Evolutionary conservation across 108 stramenopile genomes (phyloP).

Genomic region (Skeletonema grethae): DNA sequence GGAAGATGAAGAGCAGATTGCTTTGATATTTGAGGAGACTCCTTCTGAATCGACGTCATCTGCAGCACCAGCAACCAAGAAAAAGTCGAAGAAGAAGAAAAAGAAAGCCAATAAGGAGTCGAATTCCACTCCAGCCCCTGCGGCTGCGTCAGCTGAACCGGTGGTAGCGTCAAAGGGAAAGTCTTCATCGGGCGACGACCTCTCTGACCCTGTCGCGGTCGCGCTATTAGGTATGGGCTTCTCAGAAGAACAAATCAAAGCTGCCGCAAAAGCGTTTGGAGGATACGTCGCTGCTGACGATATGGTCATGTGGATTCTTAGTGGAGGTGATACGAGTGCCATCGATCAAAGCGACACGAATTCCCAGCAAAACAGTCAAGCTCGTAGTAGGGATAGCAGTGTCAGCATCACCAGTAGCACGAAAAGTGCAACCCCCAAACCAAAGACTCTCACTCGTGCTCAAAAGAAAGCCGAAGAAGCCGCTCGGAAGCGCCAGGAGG

Average conservation of each 20-base stretch:
- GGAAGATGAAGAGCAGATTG: conserved; percentile 15
- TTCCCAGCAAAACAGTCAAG: background rate
- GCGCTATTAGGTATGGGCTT: conserved; percentile 87
- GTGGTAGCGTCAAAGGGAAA: conserved; percentile 9
- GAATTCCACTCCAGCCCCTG: conserved; percentile 8
- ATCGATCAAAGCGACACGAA: conserved; percentile 13
- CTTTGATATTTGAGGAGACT: background rate
- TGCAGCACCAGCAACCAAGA: conserved; percentile 13
- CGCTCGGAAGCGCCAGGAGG: conserved; percentile 55
- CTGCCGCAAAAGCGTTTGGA: conserved; percentile 75
- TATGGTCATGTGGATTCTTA: conserved; percentile 83
- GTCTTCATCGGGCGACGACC: conserved; percentile 14
- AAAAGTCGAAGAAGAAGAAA: conserved; percentile 67
- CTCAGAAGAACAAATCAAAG: conserved; percentile 60
- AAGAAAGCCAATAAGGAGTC: conserved; percentile 59
- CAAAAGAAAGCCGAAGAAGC: conserved; percentile 39
- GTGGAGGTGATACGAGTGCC: conserved; percentile 23
- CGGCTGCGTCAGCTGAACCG: conserved; percentile 24
- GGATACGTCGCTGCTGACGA: conserved; percentile 84
- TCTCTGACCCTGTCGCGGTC: conserved; percentile 66
- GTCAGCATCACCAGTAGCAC: conserved; percentile 7
- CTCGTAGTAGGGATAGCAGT: conserved; percentile 2
- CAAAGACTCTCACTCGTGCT: conserved; percentile 24
- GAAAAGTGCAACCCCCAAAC: conserved; percentile 13
- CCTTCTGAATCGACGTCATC: background rate